These are phyloP conservation scores for Kentomonas sorsogonicus DNA, from an alignment of 208 protist species.

Conservation along the genomic window DNA sequence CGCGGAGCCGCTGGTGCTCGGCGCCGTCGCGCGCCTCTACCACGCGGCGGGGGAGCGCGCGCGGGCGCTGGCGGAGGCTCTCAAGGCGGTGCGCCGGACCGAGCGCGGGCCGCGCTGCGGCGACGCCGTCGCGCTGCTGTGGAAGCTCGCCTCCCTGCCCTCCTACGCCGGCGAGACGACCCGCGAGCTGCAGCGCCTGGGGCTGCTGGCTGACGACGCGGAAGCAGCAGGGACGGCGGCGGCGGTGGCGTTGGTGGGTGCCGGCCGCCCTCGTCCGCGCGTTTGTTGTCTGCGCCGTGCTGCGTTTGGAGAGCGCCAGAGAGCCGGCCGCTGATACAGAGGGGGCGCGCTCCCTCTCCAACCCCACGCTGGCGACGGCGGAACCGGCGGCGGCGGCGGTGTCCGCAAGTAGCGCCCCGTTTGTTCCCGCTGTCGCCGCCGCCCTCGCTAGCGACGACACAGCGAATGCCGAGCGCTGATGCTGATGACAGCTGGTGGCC, in stretches of 20 bases:
- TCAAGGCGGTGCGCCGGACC: conserved; percentile 49
- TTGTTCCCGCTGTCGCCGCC: too few relatives aligned
- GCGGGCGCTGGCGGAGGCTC: conserved; percentile 51
- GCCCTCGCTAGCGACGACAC: neutral
- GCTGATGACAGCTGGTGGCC: neutral
- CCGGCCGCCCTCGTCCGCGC: too few relatives aligned
- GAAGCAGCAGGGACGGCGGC: conserved; percentile 11
- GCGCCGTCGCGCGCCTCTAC: conserved; percentile 68
- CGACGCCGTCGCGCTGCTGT: conserved; percentile 66
- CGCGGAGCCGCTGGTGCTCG: conserved; percentile 64
- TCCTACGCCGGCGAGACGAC: conserved; percentile 21
- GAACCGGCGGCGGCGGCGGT: too few relatives aligned
- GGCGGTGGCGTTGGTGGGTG: conserved; percentile 12
- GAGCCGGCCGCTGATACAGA: too few relatives aligned
- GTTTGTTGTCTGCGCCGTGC: too few relatives aligned
- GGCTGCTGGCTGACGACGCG: conserved; percentile 14
- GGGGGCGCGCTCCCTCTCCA: too few relatives aligned
- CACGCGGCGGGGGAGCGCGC: conserved; percentile 43
- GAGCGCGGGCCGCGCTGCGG: conserved; percentile 23
- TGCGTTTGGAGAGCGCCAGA: too few relatives aligned
- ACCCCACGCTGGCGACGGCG: too few relatives aligned
- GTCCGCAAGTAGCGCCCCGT: too few relatives aligned
- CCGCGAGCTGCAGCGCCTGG: conserved; percentile 5
- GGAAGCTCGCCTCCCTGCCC: conserved; percentile 34
- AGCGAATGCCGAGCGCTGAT: neutral